Percentiles rank a stretch among this genome's conserved stretches.
phyloP scores from a whole-genome alignment of 345 rosid genomes.

The Rhizophora apiculata region DNA sequence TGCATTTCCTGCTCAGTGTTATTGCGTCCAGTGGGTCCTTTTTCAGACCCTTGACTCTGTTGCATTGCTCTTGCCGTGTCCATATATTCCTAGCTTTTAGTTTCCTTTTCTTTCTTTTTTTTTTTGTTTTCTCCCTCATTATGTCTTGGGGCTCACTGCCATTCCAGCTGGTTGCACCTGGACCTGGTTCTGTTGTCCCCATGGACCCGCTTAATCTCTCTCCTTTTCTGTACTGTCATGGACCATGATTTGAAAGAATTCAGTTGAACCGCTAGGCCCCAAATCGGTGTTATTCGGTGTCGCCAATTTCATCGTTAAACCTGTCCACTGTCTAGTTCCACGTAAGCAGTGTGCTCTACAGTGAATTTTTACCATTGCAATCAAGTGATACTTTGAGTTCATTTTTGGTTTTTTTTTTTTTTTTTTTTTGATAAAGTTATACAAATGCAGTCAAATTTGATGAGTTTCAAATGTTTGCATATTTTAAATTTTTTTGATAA shows the following conservation, averaged over 20 bases:
- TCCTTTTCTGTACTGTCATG: background rate
- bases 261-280: too few species aligned
- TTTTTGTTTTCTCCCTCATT: background rate
- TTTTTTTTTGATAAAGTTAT: too few species aligned
- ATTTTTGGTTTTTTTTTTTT: too few species aligned
- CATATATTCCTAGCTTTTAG: background rate
- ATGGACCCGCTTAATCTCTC: background rate
- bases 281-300: too few species aligned
- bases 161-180: conserved; percentile 4
- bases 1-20: too few species aligned
- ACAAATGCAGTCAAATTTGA: too few species aligned
- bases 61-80: background rate
- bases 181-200: background rate
- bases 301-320: too few species aligned
- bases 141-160: background rate
- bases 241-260: background rate
- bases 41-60: background rate
- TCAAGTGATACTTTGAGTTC: too few species aligned
- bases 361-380: background rate
- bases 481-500: too few species aligned
- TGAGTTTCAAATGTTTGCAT: too few species aligned
- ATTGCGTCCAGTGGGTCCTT: background rate
- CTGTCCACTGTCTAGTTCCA: too few species aligned
- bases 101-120: too few species aligned
- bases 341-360: background rate